Percentiles rank a stretch among this genome's conserved stretches.
These are phyloP conservation scores for Candida sanyiensis DNA, from an alignment of 805 yeast genomes.

Conservation along the genomic window DNA sequence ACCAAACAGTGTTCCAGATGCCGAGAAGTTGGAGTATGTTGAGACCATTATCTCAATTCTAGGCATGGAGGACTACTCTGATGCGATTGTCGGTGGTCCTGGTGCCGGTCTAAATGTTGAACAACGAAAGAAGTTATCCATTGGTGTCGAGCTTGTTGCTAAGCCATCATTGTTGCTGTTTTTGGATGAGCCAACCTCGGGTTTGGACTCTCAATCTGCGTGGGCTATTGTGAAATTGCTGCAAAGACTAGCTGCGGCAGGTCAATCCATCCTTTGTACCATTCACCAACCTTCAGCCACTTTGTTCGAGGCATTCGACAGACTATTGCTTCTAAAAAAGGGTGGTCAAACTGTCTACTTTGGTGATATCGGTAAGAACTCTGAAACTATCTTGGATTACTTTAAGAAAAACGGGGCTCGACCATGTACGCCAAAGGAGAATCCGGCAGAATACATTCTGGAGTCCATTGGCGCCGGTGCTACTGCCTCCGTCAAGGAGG, in stretches of 20 bases:
- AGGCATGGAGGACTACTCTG: constrained; percentile 56
- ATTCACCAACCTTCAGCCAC: constrained; percentile 60
- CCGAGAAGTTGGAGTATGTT: constrained; percentile 56
- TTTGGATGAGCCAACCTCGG: constrained; percentile 64
- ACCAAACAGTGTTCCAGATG: constrained; percentile 41
- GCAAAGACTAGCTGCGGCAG: constrained; percentile 48
- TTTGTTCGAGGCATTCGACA: constrained; percentile 14
- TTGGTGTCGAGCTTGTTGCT: constrained; percentile 59
- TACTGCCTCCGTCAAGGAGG: constrained; percentile 44
- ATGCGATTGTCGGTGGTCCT: constrained; percentile 63
- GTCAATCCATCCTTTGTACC: constrained; percentile 61
- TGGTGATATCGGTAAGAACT: constrained; percentile 64
- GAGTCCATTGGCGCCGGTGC: constrained; percentile 81
- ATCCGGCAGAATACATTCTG: constrained; percentile 73
- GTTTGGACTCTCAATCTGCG: constrained; percentile 58
- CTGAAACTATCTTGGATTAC: constrained; percentile 35
- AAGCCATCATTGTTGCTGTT: constrained; percentile 51
- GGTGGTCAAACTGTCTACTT: constrained; percentile 72
- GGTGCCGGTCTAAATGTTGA: constrained; percentile 61
- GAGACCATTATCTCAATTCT: constrained; percentile 54
- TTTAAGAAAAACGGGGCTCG: constrained; percentile 60
- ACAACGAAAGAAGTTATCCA: constrained; percentile 54
- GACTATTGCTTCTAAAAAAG: constrained; percentile 40
- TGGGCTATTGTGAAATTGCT: constrained; percentile 54
- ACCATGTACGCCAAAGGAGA: constrained; percentile 46